Evolutionary conservation across 202 grass and related monocot genomes (phyloP).

Genomic region (Carex sylvatica): DNA sequence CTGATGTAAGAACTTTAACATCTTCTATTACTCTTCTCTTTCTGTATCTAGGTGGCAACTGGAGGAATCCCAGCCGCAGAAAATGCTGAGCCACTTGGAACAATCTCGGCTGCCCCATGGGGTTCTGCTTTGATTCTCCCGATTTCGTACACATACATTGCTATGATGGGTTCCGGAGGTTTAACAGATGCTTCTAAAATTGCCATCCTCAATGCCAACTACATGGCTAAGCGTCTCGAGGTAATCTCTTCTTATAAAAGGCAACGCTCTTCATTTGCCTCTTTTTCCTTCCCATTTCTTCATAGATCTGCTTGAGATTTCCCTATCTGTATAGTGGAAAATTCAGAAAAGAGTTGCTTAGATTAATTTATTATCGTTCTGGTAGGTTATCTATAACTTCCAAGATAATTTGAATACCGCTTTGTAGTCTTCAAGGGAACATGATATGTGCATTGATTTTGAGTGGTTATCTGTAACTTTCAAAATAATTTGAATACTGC

Average conservation of each 20-base stretch:
- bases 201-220: constrained; percentile 95
- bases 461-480: background rate
- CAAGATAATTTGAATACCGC: background rate
- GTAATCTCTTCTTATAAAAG: constrained; percentile 33
- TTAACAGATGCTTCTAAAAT: constrained; percentile 97
- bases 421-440: background rate
- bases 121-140: constrained; percentile 98
- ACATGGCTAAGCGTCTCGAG: constrained; percentile 99
- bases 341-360: background rate
- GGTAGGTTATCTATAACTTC: background rate
- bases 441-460: background rate
- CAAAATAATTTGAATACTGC: background rate
- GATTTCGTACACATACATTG: constrained; percentile 98
- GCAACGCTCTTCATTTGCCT: background rate
- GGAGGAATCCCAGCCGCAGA: constrained; percentile 87
- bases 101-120: constrained; percentile 96
- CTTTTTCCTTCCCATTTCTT: background rate
- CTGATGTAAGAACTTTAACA: background rate
- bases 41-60: constrained; percentile 35
- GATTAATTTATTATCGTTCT: background rate
- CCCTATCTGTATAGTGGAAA: background rate
- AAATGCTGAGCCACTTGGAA: constrained; percentile 78
- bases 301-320: constrained; percentile 9
- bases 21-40: background rate
- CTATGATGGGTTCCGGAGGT: constrained; percentile 94